These are phyloP conservation scores for Agaricales sp. DNA, from an alignment of 1,284 basidiomycete species.

Conservation along the genomic window DNA sequence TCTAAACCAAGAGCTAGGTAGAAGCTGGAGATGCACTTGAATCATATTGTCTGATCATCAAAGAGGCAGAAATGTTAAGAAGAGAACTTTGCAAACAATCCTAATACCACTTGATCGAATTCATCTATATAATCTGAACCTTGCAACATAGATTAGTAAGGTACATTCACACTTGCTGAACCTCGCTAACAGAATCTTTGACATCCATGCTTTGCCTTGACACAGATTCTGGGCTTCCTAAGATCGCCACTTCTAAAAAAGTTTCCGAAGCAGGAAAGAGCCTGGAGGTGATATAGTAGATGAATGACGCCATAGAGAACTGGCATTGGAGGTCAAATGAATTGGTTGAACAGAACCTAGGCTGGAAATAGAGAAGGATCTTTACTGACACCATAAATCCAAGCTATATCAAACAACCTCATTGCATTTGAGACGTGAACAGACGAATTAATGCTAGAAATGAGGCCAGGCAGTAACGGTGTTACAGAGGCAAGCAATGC, in stretches of 20 bases:
- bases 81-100: no score
- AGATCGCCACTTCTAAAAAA: constrained; percentile 36
- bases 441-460: constrained; percentile 51
- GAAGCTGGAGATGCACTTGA: no score
- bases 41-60: no score
- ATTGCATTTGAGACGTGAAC: constrained; percentile 42
- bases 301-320: constrained; percentile 13
- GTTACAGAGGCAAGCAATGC: constrained; percentile 53
- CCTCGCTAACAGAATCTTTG: no score
- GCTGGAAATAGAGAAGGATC: background rate
- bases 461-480: constrained; percentile 59
- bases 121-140: no score
- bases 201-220: no score
- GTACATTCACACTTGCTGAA: no score
- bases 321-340: constrained; percentile 22
- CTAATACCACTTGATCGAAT: no score
- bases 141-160: no score
- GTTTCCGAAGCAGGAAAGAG: constrained; percentile 51
- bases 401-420: constrained; percentile 56
- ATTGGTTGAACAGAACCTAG: background rate
- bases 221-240: no score
- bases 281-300: constrained; percentile 42
- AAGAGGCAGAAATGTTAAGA: no score
- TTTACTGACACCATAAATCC: constrained; percentile 53
- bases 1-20: no score